Base-by-base conservation (phyloP, 345 rosid genomes). In the Lumnitzera racemosa region DNA sequence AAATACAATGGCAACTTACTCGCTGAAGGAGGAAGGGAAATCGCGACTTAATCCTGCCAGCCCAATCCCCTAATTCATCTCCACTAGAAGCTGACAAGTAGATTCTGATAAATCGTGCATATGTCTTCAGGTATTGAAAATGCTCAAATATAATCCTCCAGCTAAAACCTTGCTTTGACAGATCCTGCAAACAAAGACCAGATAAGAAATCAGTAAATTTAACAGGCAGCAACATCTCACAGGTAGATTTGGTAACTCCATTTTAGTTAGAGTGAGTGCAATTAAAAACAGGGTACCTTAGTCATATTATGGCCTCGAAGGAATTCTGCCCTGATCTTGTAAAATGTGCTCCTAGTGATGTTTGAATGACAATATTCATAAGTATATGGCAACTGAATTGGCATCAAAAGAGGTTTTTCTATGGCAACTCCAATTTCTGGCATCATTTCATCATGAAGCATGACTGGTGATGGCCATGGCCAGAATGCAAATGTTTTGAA, bases 11-110 rank as follows among this genome's bases (percentile, higher is more conserved):
- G 9, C 36, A 5, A 43, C 23, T 24, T 73, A 80, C 90, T 81
- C 79, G 80, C 46, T 72, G 64, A 24, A 85, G 68, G 66, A 82
- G 84, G 70, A 55, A 58, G 20, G 74, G 82, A 60, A 85, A 76
- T 15, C 80, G 88, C 49, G 88, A 85, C 76, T 75, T 85, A 24
- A 75, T 81, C 91, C 84, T 82, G 62, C 91, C 88, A 53, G 70
- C 82, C 86, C 86, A 82, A 58, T 78, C 74, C 66, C 77, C 79
- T 4, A 85, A 72, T 25, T 69, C 72, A 56, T 80, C 81, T 46
- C 63, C 78, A 48, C 53, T 66, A 29, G 78, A 62, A 54, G 84
- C 81, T 0, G 81, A 76, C 66, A 80, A 76, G 46, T 65, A 64
- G 61, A 82, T 72, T 66, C 78, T 82, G 73, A 72, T 56, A 59